Conservation (phyloP, 2,329 filamentous ascomycete genomes). For the Sporothrix luriei region DNA sequence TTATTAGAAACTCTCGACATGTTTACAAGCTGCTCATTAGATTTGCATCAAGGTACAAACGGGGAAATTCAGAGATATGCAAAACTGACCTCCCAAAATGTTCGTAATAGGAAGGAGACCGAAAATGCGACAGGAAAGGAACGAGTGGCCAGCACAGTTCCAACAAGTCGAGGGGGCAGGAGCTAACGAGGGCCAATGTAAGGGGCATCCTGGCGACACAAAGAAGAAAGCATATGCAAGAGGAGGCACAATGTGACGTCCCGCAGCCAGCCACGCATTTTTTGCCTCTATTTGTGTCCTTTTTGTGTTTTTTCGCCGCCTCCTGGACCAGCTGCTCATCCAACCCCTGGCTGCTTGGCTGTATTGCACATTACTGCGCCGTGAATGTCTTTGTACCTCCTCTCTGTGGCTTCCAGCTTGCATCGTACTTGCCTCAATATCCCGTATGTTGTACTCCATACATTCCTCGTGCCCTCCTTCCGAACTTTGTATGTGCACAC, state of each 20-base stretch:
- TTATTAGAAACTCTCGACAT: not conserved
- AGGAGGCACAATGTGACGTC: not conserved
- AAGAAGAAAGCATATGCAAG: constrained; percentile 19
- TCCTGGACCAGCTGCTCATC: not conserved
- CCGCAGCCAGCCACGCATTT: not conserved
- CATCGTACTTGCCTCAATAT: too few relatives aligned
- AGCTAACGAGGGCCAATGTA: not conserved
- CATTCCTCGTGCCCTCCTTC: too few relatives aligned
- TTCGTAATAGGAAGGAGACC: not conserved
- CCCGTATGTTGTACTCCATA: too few relatives aligned
- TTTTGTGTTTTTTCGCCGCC: not conserved
- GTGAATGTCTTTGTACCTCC: not conserved
- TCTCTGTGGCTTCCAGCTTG: too few relatives aligned
- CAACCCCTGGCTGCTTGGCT: not conserved
- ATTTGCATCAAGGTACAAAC: not conserved
- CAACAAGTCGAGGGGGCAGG: not conserved
- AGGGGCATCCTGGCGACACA: not conserved
- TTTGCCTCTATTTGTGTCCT: too few relatives aligned
- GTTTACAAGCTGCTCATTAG: not conserved
- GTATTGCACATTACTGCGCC: not conserved
- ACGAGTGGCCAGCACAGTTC: not conserved
- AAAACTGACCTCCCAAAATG: not conserved
- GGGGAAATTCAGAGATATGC: not conserved
- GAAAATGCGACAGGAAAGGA: not conserved
- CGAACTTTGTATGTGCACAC: too few relatives aligned